phyloP scores from a whole-genome alignment of 2,329 filamentous ascomycete genomes.

The Beauveria brongniartii region DNA sequence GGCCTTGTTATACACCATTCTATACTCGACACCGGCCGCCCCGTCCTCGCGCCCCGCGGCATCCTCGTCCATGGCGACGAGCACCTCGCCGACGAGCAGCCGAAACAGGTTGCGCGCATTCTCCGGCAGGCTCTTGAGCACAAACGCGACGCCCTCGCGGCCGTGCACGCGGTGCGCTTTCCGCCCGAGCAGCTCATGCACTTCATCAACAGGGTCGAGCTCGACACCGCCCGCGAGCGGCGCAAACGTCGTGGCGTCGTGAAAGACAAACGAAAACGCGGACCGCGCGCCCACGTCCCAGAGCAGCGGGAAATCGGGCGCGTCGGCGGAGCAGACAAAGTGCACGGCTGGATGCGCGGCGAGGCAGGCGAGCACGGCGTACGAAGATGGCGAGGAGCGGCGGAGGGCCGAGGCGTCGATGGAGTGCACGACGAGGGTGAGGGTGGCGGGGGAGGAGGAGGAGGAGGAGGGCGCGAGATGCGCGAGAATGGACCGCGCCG shows the following conservation, averaged over 20 bases:
- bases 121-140: conserved; percentile 81
- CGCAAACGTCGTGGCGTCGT: conserved; percentile 87
- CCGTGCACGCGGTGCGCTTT: conserved; percentile 74
- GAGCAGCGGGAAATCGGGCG: conserved; percentile 75
- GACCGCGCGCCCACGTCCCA: conserved; percentile 86
- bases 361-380: conserved; percentile 67
- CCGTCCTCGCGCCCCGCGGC: conserved; percentile 39
- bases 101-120: conserved; percentile 85
- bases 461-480: conserved; percentile 16
- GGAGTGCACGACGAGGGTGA: conserved; percentile 75
- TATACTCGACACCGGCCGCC: conserved; percentile 73
- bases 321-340: conserved; percentile 76
- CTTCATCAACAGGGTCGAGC: conserved; percentile 79
- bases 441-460: conserved; percentile 16
- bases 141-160: conserved; percentile 85
- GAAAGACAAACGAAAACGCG: conserved; percentile 79
- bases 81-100: conserved; percentile 74
- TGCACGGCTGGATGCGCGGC: conserved; percentile 64
- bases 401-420: conserved; percentile 76
- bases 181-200: conserved; percentile 78
- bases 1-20: conserved; percentile 87
- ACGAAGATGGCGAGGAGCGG: conserved; percentile 35
- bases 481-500: conserved; percentile 24
- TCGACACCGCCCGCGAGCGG: conserved; percentile 55
- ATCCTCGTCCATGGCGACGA: conserved; percentile 62